Evolutionary conservation across 2,329 filamentous ascomycete genomes (phyloP), one percentile per base, ranked within the genome.

Genomic region (Colletotrichum sublineola): DNA sequence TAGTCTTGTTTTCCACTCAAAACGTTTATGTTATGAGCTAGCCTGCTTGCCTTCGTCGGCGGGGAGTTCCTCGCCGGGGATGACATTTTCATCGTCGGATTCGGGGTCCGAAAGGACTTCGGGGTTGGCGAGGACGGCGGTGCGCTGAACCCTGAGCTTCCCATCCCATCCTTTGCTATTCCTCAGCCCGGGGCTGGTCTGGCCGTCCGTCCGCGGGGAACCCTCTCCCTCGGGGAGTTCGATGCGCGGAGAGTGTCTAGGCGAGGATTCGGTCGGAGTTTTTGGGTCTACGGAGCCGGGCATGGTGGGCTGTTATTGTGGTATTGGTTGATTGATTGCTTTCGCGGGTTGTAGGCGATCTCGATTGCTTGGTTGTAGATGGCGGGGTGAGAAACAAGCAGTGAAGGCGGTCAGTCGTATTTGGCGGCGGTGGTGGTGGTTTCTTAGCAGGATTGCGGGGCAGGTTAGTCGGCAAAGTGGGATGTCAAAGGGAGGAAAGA

Each of bases 81-180:
- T 83, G 29, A 92, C 87, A 73, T 92, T 89, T 74, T 91, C 89
- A 14, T 91, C 89, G 75, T 88, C 95, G 20, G 94, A 96, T 68
- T 97, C 95, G 0, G 93, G 90, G 77, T 98, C 95, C 55, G 93
- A 93, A 63, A 97, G 82, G 12, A 93, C 94, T 78, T 96, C 94
- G 2, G 94, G 93, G 78, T 97, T 97, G 33, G 88, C 86, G 58
- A 97, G 84, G 42, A 90, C 85, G 2, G 91, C 87, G 79, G 89
- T 92, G 77, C 91, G 91, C 74, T 93, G 91, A 63, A 97, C 83
- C 50, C 94, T 88, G 71, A 96, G 86, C 83, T 96, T 96, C 74
- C 94, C 94, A 81, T 96, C 94, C 94, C 94, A 96, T 73, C 94
- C 94, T 77, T 88, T 91, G 82, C 88, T 90, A 76, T 90, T 88